phyloP scores from a whole-genome alignment of 1,139 yeast genomes.

The Petasospora fabianii region DNA sequence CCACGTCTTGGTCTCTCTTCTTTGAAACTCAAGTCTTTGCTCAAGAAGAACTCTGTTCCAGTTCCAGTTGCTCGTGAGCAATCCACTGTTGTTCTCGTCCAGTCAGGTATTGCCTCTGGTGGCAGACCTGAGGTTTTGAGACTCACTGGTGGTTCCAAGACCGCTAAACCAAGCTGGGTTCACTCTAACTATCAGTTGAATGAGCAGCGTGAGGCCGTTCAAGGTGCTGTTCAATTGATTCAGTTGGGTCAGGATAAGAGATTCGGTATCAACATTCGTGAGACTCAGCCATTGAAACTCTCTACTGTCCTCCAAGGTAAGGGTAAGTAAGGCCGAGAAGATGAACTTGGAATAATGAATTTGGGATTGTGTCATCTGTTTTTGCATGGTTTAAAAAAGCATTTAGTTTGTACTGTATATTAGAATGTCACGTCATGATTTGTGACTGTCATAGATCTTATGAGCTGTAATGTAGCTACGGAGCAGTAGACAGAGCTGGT shows the following conservation, averaged over 20 bases:
- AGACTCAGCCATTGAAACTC: constrained; percentile 52
- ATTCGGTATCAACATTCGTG: constrained; percentile 63
- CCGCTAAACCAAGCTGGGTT: constrained; percentile 77
- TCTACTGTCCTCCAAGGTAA: constrained; percentile 17
- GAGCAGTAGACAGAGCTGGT: too few species aligned
- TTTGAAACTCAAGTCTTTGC: constrained; percentile 57
- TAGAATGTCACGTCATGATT: too few species aligned
- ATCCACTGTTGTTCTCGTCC: constrained; percentile 63
- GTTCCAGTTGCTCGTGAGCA: constrained; percentile 72
- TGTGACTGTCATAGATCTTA: too few species aligned
- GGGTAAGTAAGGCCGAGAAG: constrained; percentile 10
- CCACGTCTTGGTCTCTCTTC: constrained; percentile 68
- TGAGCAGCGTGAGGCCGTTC: constrained; percentile 38
- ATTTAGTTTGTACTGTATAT: too few species aligned
- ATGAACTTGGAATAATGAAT: constrained; percentile 15
- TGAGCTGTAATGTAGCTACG: too few species aligned
- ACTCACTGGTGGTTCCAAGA: constrained; percentile 72
- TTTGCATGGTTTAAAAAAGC: not conserved
- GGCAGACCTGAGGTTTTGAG: constrained; percentile 63
- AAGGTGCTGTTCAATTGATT: constrained; percentile 51
- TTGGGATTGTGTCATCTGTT: too few species aligned
- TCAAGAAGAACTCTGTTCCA: constrained; percentile 49
- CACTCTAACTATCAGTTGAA: constrained; percentile 66
- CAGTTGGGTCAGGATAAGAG: constrained; percentile 59
- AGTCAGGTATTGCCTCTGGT: constrained; percentile 36